phyloP scores from a whole-genome alignment of 345 rosid genomes.

The Geranium rotundifolium region DNA sequence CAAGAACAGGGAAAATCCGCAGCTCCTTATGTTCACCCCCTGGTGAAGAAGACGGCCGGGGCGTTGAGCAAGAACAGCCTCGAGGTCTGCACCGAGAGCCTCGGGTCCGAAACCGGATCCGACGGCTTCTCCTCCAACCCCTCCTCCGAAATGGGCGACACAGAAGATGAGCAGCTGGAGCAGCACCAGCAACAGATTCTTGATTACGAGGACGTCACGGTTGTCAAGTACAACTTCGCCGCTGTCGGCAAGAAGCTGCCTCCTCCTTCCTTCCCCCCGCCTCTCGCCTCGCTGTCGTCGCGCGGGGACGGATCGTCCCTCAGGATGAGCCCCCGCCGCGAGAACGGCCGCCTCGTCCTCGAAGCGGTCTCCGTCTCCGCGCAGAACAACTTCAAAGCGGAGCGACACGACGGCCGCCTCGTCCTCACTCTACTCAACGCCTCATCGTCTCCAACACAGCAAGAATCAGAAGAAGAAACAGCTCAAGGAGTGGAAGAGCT shows the following conservation, averaged over 20 bases:
- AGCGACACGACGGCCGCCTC: slow-evolving; percentile 83
- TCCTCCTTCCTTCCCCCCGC: slow-evolving; percentile 60
- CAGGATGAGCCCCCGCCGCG: slow-evolving; percentile 62
- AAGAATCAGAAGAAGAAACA: slow-evolving; percentile 13
- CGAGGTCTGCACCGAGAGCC: slow-evolving; percentile 87
- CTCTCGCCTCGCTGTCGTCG: slow-evolving; percentile 50
- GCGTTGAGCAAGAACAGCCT: slow-evolving; percentile 73
- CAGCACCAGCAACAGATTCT: no score
- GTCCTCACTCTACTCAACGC: slow-evolving; percentile 50
- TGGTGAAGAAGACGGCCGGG: slow-evolving; percentile 44
- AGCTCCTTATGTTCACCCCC: slow-evolving; percentile 69
- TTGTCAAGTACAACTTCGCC: no score
- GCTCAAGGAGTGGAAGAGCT: slow-evolving; percentile 9
- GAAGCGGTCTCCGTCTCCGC: slow-evolving; percentile 77
- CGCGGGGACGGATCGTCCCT: slow-evolving; percentile 36
- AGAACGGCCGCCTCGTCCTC: slow-evolving; percentile 77
- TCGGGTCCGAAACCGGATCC: slow-evolving; percentile 97
- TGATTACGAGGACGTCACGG: no score
- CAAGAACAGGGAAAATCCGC: background rate
- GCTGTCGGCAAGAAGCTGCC: slow-evolving; percentile 1
- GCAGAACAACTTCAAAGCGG: slow-evolving; percentile 55
- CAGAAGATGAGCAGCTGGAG: no score
- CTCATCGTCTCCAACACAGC: no score
- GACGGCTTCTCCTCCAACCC: slow-evolving; percentile 63
- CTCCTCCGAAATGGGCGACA: slow-evolving; percentile 38